These are phyloP conservation scores for Berberis vulgaris DNA, from an alignment of 164 flowering plant genomes.

Conservation along the genomic window DNA sequence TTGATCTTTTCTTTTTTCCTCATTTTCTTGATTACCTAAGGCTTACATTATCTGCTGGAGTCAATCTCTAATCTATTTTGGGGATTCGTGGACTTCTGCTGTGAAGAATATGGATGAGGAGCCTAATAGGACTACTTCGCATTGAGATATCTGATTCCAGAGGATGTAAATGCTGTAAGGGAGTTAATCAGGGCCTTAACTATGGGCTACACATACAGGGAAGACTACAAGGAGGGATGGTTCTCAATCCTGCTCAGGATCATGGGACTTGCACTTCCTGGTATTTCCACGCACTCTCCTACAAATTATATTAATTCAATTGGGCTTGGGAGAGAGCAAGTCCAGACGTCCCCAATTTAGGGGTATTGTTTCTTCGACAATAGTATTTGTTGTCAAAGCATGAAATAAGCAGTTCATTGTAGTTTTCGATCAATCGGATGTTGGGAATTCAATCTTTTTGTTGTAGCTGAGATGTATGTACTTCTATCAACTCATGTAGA, in stretches of 20 bases:
- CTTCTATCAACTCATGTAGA: too few species aligned
- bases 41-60: neutral
- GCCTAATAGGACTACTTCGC: slow-evolving; percentile 51
- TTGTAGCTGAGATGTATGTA: too few species aligned
- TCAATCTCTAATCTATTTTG: neutral
- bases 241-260: slow-evolving; percentile 31
- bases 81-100: neutral
- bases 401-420: too few species aligned
- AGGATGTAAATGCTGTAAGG: slow-evolving; percentile 52
- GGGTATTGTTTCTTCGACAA: too few species aligned
- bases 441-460: too few species aligned
- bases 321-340: slow-evolving; percentile 39
- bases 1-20: neutral
- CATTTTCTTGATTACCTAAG: neutral
- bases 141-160: slow-evolving; percentile 24
- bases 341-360: neutral
- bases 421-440: too few species aligned
- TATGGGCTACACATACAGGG: slow-evolving; percentile 39
- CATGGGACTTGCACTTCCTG: slow-evolving; percentile 52
- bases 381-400: too few species aligned
- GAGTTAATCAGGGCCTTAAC: slow-evolving; percentile 47
- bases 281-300: slow-evolving; percentile 58
- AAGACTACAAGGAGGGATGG: slow-evolving; percentile 59
- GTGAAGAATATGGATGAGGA: slow-evolving; percentile 49
- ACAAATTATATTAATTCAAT: slow-evolving; percentile 51